A percentile compares a stretch with the other conserved stretches of the same genome.
Evolutionary conservation across 106 monocot genomes (phyloP).

Genomic region (Platanthera guangdongensis): DNA sequence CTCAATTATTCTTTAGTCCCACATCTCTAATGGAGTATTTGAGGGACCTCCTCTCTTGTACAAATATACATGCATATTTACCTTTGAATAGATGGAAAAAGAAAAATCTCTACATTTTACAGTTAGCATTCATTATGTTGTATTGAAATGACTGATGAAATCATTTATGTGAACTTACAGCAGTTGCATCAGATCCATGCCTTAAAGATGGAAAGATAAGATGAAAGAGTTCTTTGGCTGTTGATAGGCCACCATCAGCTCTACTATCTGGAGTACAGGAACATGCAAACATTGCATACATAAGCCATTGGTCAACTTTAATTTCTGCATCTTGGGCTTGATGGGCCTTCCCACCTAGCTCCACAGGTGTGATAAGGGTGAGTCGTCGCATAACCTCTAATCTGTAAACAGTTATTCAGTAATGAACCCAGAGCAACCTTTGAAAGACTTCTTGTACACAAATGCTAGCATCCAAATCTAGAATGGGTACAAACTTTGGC

Average conservation of each 20-base stretch:
- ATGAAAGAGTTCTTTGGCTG: slow-evolving; percentile 79
- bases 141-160: neutral
- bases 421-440: neutral
- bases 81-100: neutral
- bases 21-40: too few species aligned
- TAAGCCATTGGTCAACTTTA: slow-evolving; percentile 93
- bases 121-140: neutral
- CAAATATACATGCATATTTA: neutral
- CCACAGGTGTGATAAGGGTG: slow-evolving; percentile 66
- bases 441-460: neutral
- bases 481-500: neutral
- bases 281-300: slow-evolving; percentile 96
- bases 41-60: too few species aligned
- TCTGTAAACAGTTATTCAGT: slow-evolving; percentile 25
- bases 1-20: too few species aligned
- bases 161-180: slow-evolving; percentile 46
- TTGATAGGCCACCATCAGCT: slow-evolving; percentile 46
- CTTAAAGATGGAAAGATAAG: slow-evolving; percentile 85
- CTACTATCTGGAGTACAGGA: slow-evolving; percentile 80
- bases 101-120: neutral
- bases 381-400: slow-evolving; percentile 77
- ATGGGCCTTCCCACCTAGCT: slow-evolving; percentile 89
- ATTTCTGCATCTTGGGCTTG: slow-evolving; percentile 71
- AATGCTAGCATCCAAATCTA: neutral
- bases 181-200: slow-evolving; percentile 78